Base-by-base conservation (phyloP, 2,329 filamentous ascomycete genomes). In the Lanzia echinophila region DNA sequence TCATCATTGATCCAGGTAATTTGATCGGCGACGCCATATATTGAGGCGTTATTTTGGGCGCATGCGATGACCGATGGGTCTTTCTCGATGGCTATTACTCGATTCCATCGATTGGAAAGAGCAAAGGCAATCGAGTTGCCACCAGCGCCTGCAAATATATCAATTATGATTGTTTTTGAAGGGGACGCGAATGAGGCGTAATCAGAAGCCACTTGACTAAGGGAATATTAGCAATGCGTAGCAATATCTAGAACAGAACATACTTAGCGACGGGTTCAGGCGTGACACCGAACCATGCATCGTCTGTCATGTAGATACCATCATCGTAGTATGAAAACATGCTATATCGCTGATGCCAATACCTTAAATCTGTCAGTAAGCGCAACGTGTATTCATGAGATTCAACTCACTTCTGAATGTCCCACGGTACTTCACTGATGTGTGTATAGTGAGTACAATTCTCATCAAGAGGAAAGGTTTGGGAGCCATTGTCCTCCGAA, bases 51-150 rank as follows among this genome's bases (percentile, higher is more conserved):
- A 68, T 95, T 84, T 72, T 95, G 91, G 24, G 90, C 94, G 70
- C 95, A 99, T 44, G 86, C 84, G 6, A 99, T 78, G 1, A 88
- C 89, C 10, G 83, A 79, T 3, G 84, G 75, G 64, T 97, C 85
- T 62, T 86, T 87, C 72, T 99, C 94, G 62, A 99, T 86, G 41
- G 88, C 90, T 67, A 97, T 90, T 59, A 99, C 82, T 59, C 82
- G 84, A 49, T 84, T 80, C 87, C 90, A 99, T 59, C 84, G 82
- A 19, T 79, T 82, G 0, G 86, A 88, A 10, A 84, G 79, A 17
- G 94, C 92, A 63, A 99, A 95, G n/a, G 91, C 90, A 62, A 99
- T 97, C 22, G 87, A 82, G 69, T 99, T 99, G 52, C 91, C 94
- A 36, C 95, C 94, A 1, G 88, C 90, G 42, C 94, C 94, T 28